Percentiles rank a stretch among this genome's conserved stretches.
Evolutionary conservation across 768 basidiomycete species (phyloP).

Genomic region (Tephrocybe rancida): DNA sequence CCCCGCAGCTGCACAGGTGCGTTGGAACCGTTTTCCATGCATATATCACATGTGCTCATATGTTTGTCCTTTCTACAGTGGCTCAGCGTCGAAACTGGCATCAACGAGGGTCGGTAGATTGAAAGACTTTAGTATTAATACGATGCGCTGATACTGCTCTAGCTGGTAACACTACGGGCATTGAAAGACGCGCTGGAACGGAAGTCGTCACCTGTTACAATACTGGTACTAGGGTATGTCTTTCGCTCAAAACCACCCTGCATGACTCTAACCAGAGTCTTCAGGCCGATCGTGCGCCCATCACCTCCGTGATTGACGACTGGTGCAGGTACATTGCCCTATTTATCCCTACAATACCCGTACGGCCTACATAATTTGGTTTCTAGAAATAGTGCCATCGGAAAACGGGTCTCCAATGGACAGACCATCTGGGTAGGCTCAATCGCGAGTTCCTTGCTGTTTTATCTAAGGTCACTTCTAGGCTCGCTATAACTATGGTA

Average conservation of each 20-base stretch:
- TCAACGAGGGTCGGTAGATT: not conserved
- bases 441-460: not conserved
- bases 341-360: not conserved
- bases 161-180: not conserved
- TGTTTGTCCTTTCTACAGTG: not conserved
- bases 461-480: not conserved
- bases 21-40: too few species aligned
- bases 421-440: not conserved
- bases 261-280: too few species aligned
- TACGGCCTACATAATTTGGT: not conserved
- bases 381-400: not conserved
- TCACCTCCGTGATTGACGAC: not conserved
- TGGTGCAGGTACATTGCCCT: not conserved
- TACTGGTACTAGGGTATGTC: not conserved
- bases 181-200: not conserved
- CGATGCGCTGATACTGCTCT: not conserved
- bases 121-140: not conserved
- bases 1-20: too few species aligned
- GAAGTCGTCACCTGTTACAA: not conserved
- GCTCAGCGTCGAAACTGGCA: not conserved
- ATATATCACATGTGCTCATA: too few species aligned
- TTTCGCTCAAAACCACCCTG: not conserved
- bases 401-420: not conserved
- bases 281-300: not conserved
- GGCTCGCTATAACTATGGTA: slow-evolving; percentile 9